phyloP scores from a whole-genome alignment of 441 rosid genomes.

The Pelargonium australe region DNA sequence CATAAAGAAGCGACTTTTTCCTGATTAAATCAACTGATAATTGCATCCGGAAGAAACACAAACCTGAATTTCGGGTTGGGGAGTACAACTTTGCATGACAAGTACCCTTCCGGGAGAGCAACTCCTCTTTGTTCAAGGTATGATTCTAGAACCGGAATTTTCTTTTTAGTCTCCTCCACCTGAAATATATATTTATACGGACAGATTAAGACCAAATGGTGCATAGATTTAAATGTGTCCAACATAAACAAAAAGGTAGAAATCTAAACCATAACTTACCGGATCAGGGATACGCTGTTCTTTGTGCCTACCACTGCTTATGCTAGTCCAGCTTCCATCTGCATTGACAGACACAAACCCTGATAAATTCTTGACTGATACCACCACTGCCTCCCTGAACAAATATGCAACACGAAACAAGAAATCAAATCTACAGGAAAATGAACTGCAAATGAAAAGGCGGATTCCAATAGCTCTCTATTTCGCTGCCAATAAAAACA shows the following conservation, averaged over 20 bases:
- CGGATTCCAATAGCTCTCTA: no score
- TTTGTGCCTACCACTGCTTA: conserved; percentile 40
- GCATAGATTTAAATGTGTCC: not conserved
- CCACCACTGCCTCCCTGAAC: conserved; percentile 60
- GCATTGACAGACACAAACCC: conserved; percentile 57
- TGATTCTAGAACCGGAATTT: conserved; percentile 67
- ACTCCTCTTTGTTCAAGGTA: conserved; percentile 89
- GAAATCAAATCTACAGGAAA: not conserved
- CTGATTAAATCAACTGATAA: not conserved
- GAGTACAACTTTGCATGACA: conserved; percentile 76
- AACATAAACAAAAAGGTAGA: not conserved
- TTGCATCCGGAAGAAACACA: not conserved
- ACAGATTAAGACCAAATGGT: not conserved
- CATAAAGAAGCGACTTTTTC: not conserved
- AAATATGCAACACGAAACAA: not conserved
- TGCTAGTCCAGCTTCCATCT: conserved; percentile 84
- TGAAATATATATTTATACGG: conserved; percentile 29
- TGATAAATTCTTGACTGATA: conserved; percentile 63
- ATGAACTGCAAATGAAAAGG: not conserved
- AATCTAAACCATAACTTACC: conserved; percentile 32
- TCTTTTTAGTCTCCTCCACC: conserved; percentile 55
- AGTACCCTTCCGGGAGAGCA: conserved; percentile 61
- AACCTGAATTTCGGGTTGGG: conserved; percentile 76
- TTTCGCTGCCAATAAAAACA: no score
- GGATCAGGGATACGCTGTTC: conserved; percentile 52